Percentiles rank a stretch among this genome's conserved stretches.
These are phyloP conservation scores for Podila epicladia DNA, from an alignment of 192 early-diverging fungal genomes.

Conservation along the genomic window DNA sequence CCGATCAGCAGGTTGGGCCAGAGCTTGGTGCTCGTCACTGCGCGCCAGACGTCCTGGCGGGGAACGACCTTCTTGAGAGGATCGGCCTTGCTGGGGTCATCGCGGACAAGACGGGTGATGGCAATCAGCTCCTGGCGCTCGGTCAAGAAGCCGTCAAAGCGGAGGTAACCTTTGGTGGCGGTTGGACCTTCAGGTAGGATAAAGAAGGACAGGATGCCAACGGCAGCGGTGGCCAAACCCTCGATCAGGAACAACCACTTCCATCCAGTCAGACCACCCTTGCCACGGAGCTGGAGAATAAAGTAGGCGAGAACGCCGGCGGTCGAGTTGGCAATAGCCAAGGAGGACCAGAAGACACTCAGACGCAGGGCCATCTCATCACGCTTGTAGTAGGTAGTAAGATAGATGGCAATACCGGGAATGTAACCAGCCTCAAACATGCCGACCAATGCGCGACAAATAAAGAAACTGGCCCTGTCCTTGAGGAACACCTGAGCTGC, in stretches of 20 bases:
- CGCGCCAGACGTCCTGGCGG: slow-evolving; percentile 30
- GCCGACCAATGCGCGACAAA: slow-evolving; percentile 60
- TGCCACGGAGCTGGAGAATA: slow-evolving; percentile 64
- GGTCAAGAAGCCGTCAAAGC: slow-evolving; percentile 56
- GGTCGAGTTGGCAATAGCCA: slow-evolving; percentile 61
- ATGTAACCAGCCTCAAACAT: slow-evolving; percentile 64
- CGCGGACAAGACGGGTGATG: slow-evolving; percentile 66
- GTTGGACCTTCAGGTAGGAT: slow-evolving; percentile 63
- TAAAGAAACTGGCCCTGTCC: slow-evolving; percentile 52
- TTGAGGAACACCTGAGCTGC: slow-evolving; percentile 47
- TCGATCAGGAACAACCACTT: slow-evolving; percentile 75
- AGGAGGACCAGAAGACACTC: slow-evolving; percentile 60
- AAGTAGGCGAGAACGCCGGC: slow-evolving; percentile 66
- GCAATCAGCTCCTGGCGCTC: slow-evolving; percentile 67
- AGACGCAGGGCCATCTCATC: slow-evolving; percentile 59
- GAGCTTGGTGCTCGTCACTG: slow-evolving; percentile 18
- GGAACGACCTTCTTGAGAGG: slow-evolving; percentile 48
- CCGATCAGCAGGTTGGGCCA: slow-evolving; percentile 55
- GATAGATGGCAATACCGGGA: slow-evolving; percentile 58
- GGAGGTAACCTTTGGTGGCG: slow-evolving; percentile 37
- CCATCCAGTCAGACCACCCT: slow-evolving; percentile 68
- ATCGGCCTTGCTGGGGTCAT: slow-evolving; percentile 64
- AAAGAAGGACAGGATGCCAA: slow-evolving; percentile 63
- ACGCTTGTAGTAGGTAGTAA: slow-evolving; percentile 63
- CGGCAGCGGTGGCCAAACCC: slow-evolving; percentile 61